Percentiles rank a stretch among this genome's conserved stretches.
phyloP scores from a whole-genome alignment of 257 asterid genomes.

The Henckelia pumila region DNA sequence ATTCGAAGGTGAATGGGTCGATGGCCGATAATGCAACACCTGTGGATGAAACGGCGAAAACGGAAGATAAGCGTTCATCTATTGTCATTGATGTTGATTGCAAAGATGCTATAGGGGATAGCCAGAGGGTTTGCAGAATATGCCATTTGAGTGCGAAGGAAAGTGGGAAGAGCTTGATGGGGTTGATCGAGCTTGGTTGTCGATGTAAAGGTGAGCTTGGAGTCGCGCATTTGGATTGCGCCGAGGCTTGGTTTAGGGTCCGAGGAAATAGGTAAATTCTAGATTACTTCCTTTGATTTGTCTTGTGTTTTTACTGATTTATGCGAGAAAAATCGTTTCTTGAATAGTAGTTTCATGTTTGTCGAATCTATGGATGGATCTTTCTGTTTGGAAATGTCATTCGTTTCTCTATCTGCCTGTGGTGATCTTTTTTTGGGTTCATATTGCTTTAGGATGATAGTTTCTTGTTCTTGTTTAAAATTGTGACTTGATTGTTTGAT shows the following conservation, averaged over 20 bases:
- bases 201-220: slow-evolving; percentile 90
- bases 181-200: slow-evolving; percentile 80
- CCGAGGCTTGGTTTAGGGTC: slow-evolving; percentile 79
- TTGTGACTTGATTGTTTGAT: no score
- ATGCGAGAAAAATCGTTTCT: no score
- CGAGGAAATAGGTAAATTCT: slow-evolving; percentile 63
- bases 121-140: slow-evolving; percentile 56
- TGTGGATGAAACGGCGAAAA: slow-evolving; percentile 25
- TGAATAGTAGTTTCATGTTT: no score
- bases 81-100: slow-evolving; percentile 38
- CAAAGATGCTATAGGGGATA: slow-evolving; percentile 27
- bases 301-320: no score
- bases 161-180: slow-evolving; percentile 30
- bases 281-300: no score
- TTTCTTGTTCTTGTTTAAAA: no score
- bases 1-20: slow-evolving; percentile 25
- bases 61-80: slow-evolving; percentile 29
- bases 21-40: background rate
- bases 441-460: no score
- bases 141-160: slow-evolving; percentile 74
- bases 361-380: no score
- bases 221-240: slow-evolving; percentile 66
- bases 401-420: no score
- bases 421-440: background rate
- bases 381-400: no score